phyloP scores from a whole-genome alignment of 768 basidiomycete genomes.

The Boletus rubropictus region DNA sequence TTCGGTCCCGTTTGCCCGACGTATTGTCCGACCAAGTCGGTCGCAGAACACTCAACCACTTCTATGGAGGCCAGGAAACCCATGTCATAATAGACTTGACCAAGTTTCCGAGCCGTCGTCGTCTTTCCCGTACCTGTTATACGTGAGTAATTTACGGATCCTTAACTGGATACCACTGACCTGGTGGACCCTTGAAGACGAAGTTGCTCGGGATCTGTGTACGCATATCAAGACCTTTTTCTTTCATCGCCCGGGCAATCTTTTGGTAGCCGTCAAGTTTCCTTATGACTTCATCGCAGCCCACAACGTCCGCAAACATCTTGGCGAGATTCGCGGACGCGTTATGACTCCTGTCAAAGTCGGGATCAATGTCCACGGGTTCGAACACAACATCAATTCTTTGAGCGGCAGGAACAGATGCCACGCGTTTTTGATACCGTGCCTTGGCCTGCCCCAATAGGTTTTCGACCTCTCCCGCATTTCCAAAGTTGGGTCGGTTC shows the following conservation, averaged over 20 bases:
- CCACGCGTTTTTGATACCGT: constrained; percentile 40
- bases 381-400: constrained; percentile 33
- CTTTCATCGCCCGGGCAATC: constrained; percentile 41
- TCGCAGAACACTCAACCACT: constrained; percentile 63
- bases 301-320: constrained; percentile 61
- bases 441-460: constrained; percentile 48
- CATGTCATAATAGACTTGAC: constrained; percentile 62
- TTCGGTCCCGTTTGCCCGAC: constrained; percentile 72
- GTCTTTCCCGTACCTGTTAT: constrained; percentile 60
- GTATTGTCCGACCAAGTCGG: constrained; percentile 66
- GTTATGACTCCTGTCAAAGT: constrained; percentile 45
- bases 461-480: constrained; percentile 63
- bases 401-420: constrained; percentile 20
- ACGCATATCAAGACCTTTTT: constrained; percentile 38
- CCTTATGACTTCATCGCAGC: constrained; percentile 48
- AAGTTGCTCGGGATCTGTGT: constrained; percentile 56
- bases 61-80: constrained; percentile 47
- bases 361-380: constrained; percentile 57
- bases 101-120: constrained; percentile 57
- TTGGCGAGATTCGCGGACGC: constrained; percentile 49
- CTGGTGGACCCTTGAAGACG: constrained; percentile 71
- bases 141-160: background rate
- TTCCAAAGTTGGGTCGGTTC: constrained; percentile 58
- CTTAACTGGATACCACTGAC: constrained; percentile 24
- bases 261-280: constrained; percentile 49